Conservation (phyloP, 371 early-diverging fungal species). For the Mortierella sp. region DNA sequence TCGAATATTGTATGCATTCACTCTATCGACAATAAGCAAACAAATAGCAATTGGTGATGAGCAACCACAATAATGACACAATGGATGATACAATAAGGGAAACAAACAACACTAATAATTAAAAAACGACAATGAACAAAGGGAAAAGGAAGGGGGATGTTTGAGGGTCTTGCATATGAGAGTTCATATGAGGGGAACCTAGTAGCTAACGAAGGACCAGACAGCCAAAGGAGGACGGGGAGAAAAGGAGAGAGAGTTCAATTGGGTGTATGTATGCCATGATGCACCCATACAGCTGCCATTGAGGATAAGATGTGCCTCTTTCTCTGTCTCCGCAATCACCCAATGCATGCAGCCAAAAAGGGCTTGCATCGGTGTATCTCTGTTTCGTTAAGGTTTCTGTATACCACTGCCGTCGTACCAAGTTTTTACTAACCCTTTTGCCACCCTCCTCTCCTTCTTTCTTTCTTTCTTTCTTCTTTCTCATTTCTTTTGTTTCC, state of each 20-base stretch:
- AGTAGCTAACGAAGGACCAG: neutral
- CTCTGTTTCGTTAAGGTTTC: neutral
- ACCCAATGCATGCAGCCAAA: neutral
- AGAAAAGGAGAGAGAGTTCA: neutral
- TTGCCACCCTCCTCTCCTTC: neutral
- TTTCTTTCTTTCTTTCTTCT: constrained; percentile 8
- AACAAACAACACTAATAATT: neutral
- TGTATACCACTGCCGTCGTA: neutral
- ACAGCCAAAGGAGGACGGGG: neutral
- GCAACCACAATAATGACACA: too few species aligned
- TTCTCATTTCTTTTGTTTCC: neutral
- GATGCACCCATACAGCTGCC: neutral
- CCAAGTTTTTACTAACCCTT: neutral
- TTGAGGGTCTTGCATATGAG: neutral
- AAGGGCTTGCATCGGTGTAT: neutral
- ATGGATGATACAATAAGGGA: too few species aligned
- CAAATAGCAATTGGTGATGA: too few species aligned
- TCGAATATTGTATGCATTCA: too few species aligned
- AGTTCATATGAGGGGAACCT: neutral
- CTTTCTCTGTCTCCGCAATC: too few species aligned
- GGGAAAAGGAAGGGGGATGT: neutral
- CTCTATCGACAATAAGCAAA: too few species aligned
- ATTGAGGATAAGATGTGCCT: neutral
- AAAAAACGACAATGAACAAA: neutral
- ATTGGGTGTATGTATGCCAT: neutral